Percentiles rank a stretch among this genome's conserved stretches.
These are phyloP conservation scores for Septoria linicola DNA, from an alignment of 2,329 filamentous ascomycete genomes.

Conservation along the genomic window DNA sequence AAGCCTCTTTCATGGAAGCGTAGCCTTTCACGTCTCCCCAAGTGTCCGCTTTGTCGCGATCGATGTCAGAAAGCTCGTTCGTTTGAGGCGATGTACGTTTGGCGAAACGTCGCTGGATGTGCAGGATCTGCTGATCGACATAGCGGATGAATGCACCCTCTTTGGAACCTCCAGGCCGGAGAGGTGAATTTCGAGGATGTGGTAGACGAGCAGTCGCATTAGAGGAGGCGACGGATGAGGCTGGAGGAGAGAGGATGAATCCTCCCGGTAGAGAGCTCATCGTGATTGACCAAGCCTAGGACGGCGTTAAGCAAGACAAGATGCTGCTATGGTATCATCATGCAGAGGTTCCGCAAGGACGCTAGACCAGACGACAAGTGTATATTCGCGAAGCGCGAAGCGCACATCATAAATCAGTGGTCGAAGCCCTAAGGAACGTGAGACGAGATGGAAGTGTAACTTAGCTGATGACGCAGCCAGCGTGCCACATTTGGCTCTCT, in stretches of 20 bases:
- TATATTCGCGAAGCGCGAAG: too few species aligned
- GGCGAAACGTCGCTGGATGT: conserved; percentile 54
- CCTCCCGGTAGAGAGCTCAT: conserved; percentile 37
- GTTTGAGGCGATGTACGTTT: conserved; percentile 44
- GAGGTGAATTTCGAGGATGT: conserved; percentile 52
- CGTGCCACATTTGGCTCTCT: conserved; percentile 4
- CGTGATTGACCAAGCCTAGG: neutral
- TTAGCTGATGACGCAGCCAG: neutral
- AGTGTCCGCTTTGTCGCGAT: conserved; percentile 38
- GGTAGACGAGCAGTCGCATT: conserved; percentile 45
- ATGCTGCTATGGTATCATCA: too few species aligned
- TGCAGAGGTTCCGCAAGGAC: too few species aligned
- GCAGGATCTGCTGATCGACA: conserved; percentile 54
- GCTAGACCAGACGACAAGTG: too few species aligned
- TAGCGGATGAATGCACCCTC: conserved; percentile 59
- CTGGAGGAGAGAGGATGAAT: conserved; percentile 52
- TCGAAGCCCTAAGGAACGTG: too few species aligned
- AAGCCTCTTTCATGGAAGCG: conserved; percentile 66
- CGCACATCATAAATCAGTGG: too few species aligned
- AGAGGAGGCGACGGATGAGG: conserved; percentile 47
- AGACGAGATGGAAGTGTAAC: too few species aligned
- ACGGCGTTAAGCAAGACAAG: too few species aligned
- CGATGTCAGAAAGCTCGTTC: conserved; percentile 22
- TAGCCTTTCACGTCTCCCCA: conserved; percentile 52
- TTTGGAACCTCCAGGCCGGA: conserved; percentile 57